Evolutionary conservation across 139 green algal species (phyloP), one percentile per base, ranked within the genome.

Genomic region (Coelastrella sp.): DNA sequence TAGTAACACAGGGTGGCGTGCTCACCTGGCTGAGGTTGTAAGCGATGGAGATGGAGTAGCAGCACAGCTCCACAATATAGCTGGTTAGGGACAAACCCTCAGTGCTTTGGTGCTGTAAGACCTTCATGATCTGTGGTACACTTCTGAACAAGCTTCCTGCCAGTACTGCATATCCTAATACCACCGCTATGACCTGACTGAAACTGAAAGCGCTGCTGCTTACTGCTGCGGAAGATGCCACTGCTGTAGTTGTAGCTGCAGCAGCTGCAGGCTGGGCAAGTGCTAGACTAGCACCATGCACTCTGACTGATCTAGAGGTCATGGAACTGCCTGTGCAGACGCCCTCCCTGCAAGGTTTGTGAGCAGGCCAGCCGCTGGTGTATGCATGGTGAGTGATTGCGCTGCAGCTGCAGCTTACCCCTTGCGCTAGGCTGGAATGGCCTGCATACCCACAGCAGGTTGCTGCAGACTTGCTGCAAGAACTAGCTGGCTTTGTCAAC

Each of bases 51-150:
- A 97, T 87, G 1, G 86, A 91, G 88, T 94, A 97, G 57, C 89
- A 93, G 25, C 92, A 37, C 30, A 96, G 86, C 86, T 97, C 94
- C 37, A 90, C 77, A 3, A 92, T 32, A 67, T 92, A 90, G 40
- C 92, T 90, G 2, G 86, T 88, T 0, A 95, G 79, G 0, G 89
- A 94, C 23, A 97, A 75, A 48, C 94, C 94, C 84, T 87, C 82
- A 4, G 67, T 75, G 41, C 69, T 82, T 73, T 64, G 13, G 21
- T 67, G 50, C 34, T 71, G 53, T 27, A 87, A 13, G 17, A 89
- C 66, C 74, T 88, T 92, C 11, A 90, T 34, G 38, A 96, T 94
- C 81, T 96, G 93, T 1, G 93, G 94, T 11, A 96, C 73, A 68
- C 85, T 92, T 4, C 94, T 88, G 41, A 96, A 89, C 51, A 86